Evolutionary conservation across 2,329 filamentous ascomycete genomes (phyloP).

Genomic region (Macroventuria anomochaeta): DNA sequence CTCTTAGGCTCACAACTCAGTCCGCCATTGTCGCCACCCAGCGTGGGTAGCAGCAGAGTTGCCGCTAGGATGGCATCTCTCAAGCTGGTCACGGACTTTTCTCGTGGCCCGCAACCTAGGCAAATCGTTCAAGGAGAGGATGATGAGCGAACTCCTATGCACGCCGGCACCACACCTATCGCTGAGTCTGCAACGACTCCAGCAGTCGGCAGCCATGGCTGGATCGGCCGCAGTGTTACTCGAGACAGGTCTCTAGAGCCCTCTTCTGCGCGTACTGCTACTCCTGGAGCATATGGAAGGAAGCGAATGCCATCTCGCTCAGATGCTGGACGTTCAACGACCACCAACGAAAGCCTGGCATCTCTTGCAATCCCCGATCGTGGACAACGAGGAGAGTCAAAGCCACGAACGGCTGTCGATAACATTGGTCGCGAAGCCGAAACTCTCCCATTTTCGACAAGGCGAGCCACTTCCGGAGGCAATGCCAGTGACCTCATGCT

Average conservation of each 20-base stretch:
- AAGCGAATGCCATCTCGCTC: slow-evolving; percentile 65
- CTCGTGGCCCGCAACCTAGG: slow-evolving; percentile 51
- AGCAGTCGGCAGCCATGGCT: slow-evolving; percentile 55
- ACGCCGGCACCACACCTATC: slow-evolving; percentile 84
- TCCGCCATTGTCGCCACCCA: slow-evolving; percentile 76
- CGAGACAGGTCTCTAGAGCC: slow-evolving; percentile 50
- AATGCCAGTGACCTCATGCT: slow-evolving; percentile 64
- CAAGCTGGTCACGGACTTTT: slow-evolving; percentile 91
- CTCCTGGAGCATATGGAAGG: slow-evolving; percentile 67
- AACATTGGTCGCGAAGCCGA: slow-evolving; percentile 52
- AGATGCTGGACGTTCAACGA: slow-evolving; percentile 40
- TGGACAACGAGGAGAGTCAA: slow-evolving; percentile 38
- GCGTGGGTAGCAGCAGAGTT: slow-evolving; percentile 58
- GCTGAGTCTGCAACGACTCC: slow-evolving; percentile 72
- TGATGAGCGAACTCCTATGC: slow-evolving; percentile 74
- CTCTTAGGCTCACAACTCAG: slow-evolving; percentile 65
- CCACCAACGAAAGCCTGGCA: slow-evolving; percentile 43
- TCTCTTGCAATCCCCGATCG: slow-evolving; percentile 46
- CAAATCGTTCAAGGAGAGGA: slow-evolving; percentile 70
- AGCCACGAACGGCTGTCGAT: slow-evolving; percentile 45
- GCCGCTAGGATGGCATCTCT: slow-evolving; percentile 82
- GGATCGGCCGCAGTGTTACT: slow-evolving; percentile 45
- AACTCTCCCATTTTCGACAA: slow-evolving; percentile 46
- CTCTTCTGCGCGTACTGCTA: slow-evolving; percentile 58
- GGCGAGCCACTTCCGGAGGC: slow-evolving; percentile 54